Evolutionary conservation across 805 yeast species (phyloP).

Genomic region (Candida golubevii): DNA sequence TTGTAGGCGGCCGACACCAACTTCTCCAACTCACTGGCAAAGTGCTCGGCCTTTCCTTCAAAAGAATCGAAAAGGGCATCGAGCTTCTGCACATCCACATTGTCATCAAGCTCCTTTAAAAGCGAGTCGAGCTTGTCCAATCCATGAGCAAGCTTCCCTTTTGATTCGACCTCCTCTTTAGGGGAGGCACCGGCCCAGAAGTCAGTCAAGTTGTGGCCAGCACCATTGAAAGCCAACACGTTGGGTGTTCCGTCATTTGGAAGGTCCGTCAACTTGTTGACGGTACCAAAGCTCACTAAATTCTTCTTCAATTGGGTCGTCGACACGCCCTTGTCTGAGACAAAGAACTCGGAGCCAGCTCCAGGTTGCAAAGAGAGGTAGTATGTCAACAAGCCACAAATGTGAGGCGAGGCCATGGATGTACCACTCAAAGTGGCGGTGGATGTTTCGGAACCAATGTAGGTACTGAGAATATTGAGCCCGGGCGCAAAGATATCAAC

Average conservation of each 20-base stretch:
- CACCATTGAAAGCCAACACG: conserved; percentile 75
- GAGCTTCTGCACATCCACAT: not conserved
- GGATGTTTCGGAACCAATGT: conserved; percentile 70
- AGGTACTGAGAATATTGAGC: conserved; percentile 53
- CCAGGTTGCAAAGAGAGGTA: conserved; percentile 83
- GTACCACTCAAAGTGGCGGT: conserved; percentile 90
- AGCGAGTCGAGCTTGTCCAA: conserved; percentile 13
- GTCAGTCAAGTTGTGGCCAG: conserved; percentile 62
- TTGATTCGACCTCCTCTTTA: conserved; percentile 14
- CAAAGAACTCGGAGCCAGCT: conserved; percentile 56
- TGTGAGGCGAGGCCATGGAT: conserved; percentile 98
- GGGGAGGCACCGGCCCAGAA: conserved; percentile 47
- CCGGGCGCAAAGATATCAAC: conserved; percentile 56
- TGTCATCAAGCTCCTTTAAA: too few relatives aligned
- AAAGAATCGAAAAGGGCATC: conserved; percentile 21
- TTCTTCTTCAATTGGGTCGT: conserved; percentile 76
- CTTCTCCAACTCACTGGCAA: conserved; percentile 23
- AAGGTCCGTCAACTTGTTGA: conserved; percentile 53
- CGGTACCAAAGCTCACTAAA: conserved; percentile 64
- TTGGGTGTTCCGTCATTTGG: conserved; percentile 73
- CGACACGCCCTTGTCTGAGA: conserved; percentile 50
- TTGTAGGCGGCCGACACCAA: conserved; percentile 27
- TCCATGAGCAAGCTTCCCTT: conserved; percentile 13
- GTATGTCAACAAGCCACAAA: conserved; percentile 87
- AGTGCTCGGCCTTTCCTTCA: conserved; percentile 15